Evolutionary conservation across 164 flowering plant genomes (phyloP), one percentile per base, ranked within the genome.

Genomic region (Pachysandra terminalis): DNA sequence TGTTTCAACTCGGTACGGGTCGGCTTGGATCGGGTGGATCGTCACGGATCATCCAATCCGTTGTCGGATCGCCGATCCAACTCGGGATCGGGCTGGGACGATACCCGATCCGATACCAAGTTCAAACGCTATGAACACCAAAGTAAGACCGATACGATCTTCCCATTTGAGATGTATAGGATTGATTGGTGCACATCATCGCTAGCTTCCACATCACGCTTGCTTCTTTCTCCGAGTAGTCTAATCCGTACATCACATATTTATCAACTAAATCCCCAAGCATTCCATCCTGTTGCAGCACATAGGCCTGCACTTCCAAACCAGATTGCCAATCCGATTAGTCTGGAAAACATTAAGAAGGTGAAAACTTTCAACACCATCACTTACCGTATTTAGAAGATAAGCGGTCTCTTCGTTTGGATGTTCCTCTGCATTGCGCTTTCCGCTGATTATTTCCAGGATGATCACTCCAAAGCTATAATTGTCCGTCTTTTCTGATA

Each of bases 381-480:
- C 55, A 52, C 61, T 66, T 66, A 66, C 68, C 3, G 17, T 35
- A 23, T 66, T 61, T 55, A 55, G n/a, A 55, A 66, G 68, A 35
- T 13, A 55, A 55, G 2, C 52, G 35, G n/a, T 24, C 40, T 53
- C 58, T n/a, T 57, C 32, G 15, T 57, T 52, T 7, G 55, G 22
- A 16, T 17, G 9, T 14, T 23, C 19, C 24, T 57, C 16, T 1
- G 60, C 61, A 56, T n/a, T 55, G 16, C 19, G 55, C 25, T 37
- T 66, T n/a, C 68, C 61, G 14, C 68, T 55, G 16, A 66, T 19
- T 8, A 66, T 55, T 66, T 66, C 68, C 17, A 66, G 61, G 19
- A 37, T 13, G n/a, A 66, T n/a, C 2, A 66, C 52, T 35, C 68
- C 68, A 66, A 9, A 66, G 37, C 68, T 66, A 19, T 66, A 66